Evolutionary conservation across 2,329 filamentous ascomycete genomes (phyloP).

Genomic region (Botrytis fabae): DNA sequence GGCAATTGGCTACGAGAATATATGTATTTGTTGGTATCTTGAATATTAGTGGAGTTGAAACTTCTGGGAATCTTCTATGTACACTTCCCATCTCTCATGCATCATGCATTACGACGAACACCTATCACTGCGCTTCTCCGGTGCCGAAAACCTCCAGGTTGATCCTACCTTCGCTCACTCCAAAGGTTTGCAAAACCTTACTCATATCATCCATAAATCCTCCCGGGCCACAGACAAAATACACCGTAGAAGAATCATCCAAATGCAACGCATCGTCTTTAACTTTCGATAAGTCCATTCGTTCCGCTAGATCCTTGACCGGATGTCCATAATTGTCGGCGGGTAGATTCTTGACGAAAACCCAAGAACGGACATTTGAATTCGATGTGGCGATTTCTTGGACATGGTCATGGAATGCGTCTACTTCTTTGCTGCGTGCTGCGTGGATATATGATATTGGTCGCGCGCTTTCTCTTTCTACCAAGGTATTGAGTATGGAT

Average conservation of each 20-base stretch:
- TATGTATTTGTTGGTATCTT: background rate
- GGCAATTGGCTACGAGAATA: background rate
- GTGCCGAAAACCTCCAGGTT: constrained; percentile 19
- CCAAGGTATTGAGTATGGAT: constrained; percentile 61
- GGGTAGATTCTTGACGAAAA: constrained; percentile 11
- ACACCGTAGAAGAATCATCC: background rate
- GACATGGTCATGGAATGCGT: constrained; percentile 58
- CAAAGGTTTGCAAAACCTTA: background rate
- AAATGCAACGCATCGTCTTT: constrained; percentile 7
- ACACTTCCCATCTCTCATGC: background rate
- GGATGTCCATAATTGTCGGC: background rate
- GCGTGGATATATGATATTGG: constrained; percentile 65
- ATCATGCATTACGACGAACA: no score
- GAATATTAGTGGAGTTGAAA: background rate
- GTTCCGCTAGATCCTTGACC: background rate
- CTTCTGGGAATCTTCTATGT: background rate
- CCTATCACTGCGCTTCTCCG: background rate
- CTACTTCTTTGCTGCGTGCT: constrained; percentile 50
- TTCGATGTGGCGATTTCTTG: constrained; percentile 28
- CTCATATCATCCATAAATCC: constrained; percentile 18
- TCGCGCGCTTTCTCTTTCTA: constrained; percentile 42
- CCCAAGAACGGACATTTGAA: background rate
- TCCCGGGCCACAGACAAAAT: constrained; percentile 20
- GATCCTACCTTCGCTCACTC: background rate
- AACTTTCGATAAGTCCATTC: constrained; percentile 12